Percentiles rank a stretch among this genome's conserved stretches.
Conservation (phyloP, 2,329 filamentous ascomycete species). For the Cladosporium oxysporum region DNA sequence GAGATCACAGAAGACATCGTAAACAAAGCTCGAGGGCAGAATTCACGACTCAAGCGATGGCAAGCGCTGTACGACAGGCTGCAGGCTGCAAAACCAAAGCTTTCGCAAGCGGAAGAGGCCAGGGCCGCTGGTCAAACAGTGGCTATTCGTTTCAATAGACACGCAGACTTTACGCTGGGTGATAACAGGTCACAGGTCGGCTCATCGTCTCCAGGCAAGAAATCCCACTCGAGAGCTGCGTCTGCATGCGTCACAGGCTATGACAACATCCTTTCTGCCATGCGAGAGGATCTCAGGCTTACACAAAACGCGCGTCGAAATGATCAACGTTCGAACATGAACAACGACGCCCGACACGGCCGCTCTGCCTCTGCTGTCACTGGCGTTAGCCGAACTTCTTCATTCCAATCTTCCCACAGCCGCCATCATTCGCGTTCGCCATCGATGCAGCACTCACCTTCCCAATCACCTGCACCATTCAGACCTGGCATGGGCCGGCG, state of each 20-base stretch:
- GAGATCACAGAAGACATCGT: constrained; percentile 73
- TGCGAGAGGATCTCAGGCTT: constrained; percentile 37
- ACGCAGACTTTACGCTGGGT: constrained; percentile 31
- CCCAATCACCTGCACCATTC: constrained; percentile 26
- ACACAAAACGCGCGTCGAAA: constrained; percentile 15
- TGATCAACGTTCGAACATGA: constrained; percentile 15
- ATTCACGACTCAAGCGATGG: constrained; percentile 71
- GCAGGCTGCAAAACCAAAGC: constrained; percentile 23
- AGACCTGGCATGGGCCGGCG: constrained; percentile 31
- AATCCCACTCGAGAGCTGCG: not conserved
- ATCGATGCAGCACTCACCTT: constrained; percentile 20
- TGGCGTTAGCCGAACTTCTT: constrained; percentile 1
- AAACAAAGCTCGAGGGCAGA: constrained; percentile 65
- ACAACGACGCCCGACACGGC: constrained; percentile 2
- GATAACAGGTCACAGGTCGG: constrained; percentile 26
- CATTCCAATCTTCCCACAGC: constrained; percentile 14
- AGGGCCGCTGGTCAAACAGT: constrained; percentile 15
- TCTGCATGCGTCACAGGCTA: constrained; percentile 30
- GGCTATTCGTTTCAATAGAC: constrained; percentile 33
- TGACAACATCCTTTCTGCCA: constrained; percentile 37
- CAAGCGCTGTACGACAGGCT: constrained; percentile 59
- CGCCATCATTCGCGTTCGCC: constrained; percentile 26
- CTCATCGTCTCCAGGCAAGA: constrained; percentile 7
- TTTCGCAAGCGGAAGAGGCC: constrained; percentile 18
- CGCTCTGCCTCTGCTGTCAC: constrained; percentile 14